Evolutionary conservation across 257 asterid genomes (phyloP), one percentile per base, ranked within the genome.

Genomic region (Nicotiana tomentosiformis): DNA sequence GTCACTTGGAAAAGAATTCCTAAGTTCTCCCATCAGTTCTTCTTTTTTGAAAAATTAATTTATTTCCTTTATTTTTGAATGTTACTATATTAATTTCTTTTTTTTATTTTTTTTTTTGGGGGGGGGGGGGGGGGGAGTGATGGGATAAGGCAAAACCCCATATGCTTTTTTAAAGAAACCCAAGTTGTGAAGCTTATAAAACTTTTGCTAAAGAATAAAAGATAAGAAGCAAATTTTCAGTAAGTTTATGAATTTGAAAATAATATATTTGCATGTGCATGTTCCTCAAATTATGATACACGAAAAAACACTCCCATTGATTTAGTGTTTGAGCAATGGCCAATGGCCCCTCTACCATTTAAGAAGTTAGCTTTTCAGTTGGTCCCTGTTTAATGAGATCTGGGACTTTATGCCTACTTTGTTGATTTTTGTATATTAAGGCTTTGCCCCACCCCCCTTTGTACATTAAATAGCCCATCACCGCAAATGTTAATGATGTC

Each of bases 391-490:
- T 39, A 61, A 61, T 62, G 11, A 61, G 61, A 79, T 79, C 61
- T 79, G 43, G 61, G 69, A 65, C 82, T 61, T 61, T 61, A 79
- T 39, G 82, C 82, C 79, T 74, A 74, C 62, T 74, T 43, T 74
- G 8, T 74, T 79, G 4, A 4, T 16, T 16, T 64, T 79, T 61
- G 20, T 61, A 61, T 79, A 65, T 8, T 20, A 49, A 46, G 74
- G 58, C 82, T 79, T 79, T 58, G 61, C 58, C 60, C 30, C 14
- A 5, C 82, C 16, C 82, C 26, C 76, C 76, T 3, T 15, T 78
- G 72, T 35, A n/a, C 72, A 46, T 78, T 79, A 23, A 65, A 26
- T 74, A 49, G 33, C 61, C 82, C 82, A 39, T 61, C 82, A 79
- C 82, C 76, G 62, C 76, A 61, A 79, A 39, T 49, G 60, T 62